phyloP scores from a whole-genome alignment of 768 basidiomycete species.

The Hypholoma fasciculare region DNA sequence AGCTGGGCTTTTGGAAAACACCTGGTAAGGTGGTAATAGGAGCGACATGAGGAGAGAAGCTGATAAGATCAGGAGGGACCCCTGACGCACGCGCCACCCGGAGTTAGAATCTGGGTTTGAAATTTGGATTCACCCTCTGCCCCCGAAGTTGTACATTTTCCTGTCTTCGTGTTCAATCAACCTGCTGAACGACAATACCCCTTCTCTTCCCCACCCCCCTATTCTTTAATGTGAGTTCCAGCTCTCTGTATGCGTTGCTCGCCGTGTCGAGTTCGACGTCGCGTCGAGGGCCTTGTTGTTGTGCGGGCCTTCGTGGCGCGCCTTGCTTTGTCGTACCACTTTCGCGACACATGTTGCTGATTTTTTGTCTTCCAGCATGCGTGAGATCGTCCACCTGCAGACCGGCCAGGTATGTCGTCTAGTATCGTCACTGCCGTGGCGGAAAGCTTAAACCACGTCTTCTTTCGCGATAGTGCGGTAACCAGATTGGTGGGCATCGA shows the following conservation, averaged over 20 bases:
- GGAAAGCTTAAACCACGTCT: slow-evolving; percentile 26
- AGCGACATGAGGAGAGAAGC: neutral
- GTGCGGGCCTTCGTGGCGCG: slow-evolving; percentile 29
- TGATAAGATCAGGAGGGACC: slow-evolving; percentile 4
- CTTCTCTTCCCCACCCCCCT: slow-evolving; percentile 29
- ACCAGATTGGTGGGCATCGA: slow-evolving; percentile 88
- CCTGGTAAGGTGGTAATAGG: neutral
- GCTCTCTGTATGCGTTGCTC: neutral
- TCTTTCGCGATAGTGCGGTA: slow-evolving; percentile 75
- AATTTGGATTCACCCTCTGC: slow-evolving; percentile 40
- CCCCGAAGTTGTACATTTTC: slow-evolving; percentile 41
- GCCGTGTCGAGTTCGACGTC: slow-evolving; percentile 12
- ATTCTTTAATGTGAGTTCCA: slow-evolving; percentile 43
- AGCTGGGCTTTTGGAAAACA: too few species aligned
- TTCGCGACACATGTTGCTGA: slow-evolving; percentile 29
- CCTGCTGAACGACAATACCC: slow-evolving; percentile 42
- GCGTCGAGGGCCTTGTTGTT: slow-evolving; percentile 18
- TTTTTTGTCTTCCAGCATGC: slow-evolving; percentile 66
- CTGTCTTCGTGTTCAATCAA: slow-evolving; percentile 47
- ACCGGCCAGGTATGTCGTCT: slow-evolving; percentile 85
- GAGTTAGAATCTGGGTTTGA: slow-evolving; percentile 45
- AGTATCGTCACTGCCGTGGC: slow-evolving; percentile 18
- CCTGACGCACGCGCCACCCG: slow-evolving; percentile 38
- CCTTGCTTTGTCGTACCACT: slow-evolving; percentile 50
- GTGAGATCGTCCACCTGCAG: slow-evolving; percentile 99